A percentile compares a stretch with the other conserved stretches of the same genome.
Conservation (phyloP, 768 basidiomycete species). For the Lyophyllum decastes region DNA sequence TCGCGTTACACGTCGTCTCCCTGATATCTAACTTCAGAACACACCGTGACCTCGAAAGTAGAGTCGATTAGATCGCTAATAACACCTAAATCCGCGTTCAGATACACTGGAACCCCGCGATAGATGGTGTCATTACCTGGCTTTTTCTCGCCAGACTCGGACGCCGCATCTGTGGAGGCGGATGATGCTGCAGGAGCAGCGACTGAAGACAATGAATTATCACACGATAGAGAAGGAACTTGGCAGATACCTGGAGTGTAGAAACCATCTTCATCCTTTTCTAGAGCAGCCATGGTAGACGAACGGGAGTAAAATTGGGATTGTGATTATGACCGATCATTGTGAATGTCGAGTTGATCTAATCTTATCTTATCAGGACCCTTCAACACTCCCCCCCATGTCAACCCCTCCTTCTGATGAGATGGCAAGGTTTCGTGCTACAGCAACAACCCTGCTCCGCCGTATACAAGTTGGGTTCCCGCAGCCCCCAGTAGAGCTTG, state of each 20-base stretch:
- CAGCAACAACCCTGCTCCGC: constrained; percentile 23
- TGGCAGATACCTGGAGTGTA: constrained; percentile 56
- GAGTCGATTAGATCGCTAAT: constrained; percentile 70
- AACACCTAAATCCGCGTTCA: constrained; percentile 19
- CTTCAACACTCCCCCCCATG: not conserved
- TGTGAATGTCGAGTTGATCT: constrained; percentile 10
- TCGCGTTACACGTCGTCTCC: constrained; percentile 4
- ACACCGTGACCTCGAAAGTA: constrained; percentile 81
- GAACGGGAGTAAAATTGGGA: not conserved
- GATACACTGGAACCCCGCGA: not conserved
- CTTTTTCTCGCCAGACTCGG: constrained; percentile 26
- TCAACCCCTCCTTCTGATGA: not conserved
- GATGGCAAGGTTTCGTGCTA: constrained; percentile 1
- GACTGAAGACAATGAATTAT: constrained; percentile 5
- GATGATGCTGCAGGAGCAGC: constrained; percentile 22
- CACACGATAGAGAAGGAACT: not conserved
- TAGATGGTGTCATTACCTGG: constrained; percentile 20
- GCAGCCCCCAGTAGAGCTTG: constrained; percentile 52
- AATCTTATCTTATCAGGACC: constrained; percentile 16
- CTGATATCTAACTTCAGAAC: constrained; percentile 13
- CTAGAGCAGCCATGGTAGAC: constrained; percentile 38
- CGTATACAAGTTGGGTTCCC: constrained; percentile 46
- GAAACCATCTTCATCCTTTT: constrained; percentile 83
- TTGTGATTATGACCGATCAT: not conserved
- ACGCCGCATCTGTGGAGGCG: constrained; percentile 22